Base-by-base conservation (phyloP, 495 filamentous ascomycete genomes). In the Emericellopsis terricola region DNA sequence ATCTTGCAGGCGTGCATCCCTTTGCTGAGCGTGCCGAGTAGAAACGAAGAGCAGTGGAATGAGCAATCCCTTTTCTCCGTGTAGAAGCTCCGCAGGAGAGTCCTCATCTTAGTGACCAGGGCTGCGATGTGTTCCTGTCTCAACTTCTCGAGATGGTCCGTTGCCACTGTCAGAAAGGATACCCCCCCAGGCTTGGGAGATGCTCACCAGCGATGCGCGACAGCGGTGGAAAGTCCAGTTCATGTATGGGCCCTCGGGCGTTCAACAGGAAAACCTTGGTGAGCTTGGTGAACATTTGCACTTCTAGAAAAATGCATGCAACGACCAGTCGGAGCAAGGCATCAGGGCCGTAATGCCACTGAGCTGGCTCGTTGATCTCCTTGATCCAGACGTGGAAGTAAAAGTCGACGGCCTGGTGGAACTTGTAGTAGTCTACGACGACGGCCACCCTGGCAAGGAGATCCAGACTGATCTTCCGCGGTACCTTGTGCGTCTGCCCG, bases 391-490 rank as follows among this genome's bases (percentile, higher is more conserved):
- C 41, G 8, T 55, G 45, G 11, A 41, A 38, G 26, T 50, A 55
- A 2, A 60, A 11, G 20, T 42, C 24, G 0, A 64, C 29, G 2
- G 40, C 47, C 8, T 62, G 55, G 8, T 48, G 44, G 33, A 57
- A 63, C 15, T 52, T 30, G 36, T 68, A 65, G 34, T 64, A 63
- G 38, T 69, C 61, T 4, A 62, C 55, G 10, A 70, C 34, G 7
- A 59, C 52, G 10, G 58, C 49, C 27, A 71, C 41, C 35, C 64
- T 56, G 11, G 56, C 54, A 10, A 70, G 49, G 37, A 52, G 48
- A 10, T 63, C 53, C 0, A 67, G 41, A 10, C 29, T 40, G 7
- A 67, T 8, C 3, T 2, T 6, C 0, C 4, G 15, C 3, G 14
- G 15, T 4, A 32, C 15, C 14, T 32, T 32, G 6, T 16, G 14